Conservation (phyloP, 306 rosid genomes). For the Acacia acuminata region DNA sequence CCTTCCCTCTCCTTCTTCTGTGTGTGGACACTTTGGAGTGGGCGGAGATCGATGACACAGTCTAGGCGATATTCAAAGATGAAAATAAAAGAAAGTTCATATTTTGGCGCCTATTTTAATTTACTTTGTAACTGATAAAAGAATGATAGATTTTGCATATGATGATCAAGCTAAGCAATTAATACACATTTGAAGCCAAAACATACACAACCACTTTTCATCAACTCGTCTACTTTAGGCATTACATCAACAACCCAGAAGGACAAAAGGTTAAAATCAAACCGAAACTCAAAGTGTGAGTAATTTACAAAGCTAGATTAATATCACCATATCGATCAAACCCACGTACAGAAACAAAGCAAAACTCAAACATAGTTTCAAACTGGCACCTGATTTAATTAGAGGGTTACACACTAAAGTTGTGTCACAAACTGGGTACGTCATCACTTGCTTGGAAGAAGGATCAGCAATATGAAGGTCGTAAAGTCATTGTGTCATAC, state of each 20-base stretch:
- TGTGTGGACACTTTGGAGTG: not conserved
- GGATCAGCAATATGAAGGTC: conserved; percentile 19
- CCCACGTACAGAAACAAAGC: not conserved
- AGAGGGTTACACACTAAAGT: conserved; percentile 27
- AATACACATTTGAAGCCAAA: not conserved
- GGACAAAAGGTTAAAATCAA: not conserved
- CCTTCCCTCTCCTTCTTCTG: not conserved
- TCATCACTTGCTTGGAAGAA: not conserved
- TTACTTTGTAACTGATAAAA: not conserved
- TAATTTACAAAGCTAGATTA: conserved; percentile 3
- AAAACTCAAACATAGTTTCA: not conserved
- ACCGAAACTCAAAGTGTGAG: not conserved
- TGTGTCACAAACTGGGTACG: conserved; percentile 1
- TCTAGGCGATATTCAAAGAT: conserved; percentile 4
- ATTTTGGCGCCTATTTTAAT: not conserved
- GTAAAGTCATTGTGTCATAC: not conserved
- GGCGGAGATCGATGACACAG: conserved; percentile 4
- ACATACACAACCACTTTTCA: not conserved
- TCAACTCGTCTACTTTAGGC: not conserved
- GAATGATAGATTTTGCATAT: not conserved
- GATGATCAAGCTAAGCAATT: not conserved
- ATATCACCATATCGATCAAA: not conserved
- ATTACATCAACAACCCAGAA: conserved; percentile 1
- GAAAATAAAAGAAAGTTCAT: not conserved
- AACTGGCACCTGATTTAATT: not conserved